Conservation (phyloP, 805 yeast species). For the Candida lessepsii region DNA sequence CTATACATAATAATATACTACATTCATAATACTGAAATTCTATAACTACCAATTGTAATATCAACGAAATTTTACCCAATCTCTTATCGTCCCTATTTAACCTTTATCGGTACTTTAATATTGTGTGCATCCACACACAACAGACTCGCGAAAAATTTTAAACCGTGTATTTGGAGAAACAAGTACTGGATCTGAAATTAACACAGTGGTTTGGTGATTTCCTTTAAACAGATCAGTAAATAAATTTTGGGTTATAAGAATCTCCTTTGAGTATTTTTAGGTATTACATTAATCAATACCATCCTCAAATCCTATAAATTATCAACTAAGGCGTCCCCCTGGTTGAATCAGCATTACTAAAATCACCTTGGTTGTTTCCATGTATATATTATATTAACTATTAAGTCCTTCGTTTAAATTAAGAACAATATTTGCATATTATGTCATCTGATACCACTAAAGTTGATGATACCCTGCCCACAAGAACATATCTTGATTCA, state of each 20-base stretch:
- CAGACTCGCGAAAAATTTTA: constrained; percentile 5
- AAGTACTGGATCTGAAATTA: constrained; percentile 6
- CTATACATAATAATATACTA: too few species aligned
- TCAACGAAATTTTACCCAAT: too few species aligned
- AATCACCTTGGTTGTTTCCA: neutral
- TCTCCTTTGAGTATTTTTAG: too few species aligned
- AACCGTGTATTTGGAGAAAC: constrained; percentile 6
- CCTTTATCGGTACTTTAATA: neutral
- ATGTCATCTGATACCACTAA: constrained; percentile 1
- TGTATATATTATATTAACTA: constrained; percentile 7
- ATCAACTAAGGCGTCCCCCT: neutral
- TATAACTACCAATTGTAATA: too few species aligned
- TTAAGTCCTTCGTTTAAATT: constrained; percentile 6
- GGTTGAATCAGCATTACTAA: neutral
- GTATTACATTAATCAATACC: too few species aligned
- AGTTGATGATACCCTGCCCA: neutral
- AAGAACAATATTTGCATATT: neutral
- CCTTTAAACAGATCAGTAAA: neutral
- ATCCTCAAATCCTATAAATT: neutral
- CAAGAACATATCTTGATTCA: neutral
- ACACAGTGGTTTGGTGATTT: neutral
- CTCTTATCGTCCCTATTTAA: too few species aligned
- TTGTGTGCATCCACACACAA: neutral
- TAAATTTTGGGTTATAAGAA: too few species aligned
- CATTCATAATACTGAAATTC: too few species aligned